Conservation (phyloP, 176 grass and related monocot species). For the Tuctoria greenei region DNA sequence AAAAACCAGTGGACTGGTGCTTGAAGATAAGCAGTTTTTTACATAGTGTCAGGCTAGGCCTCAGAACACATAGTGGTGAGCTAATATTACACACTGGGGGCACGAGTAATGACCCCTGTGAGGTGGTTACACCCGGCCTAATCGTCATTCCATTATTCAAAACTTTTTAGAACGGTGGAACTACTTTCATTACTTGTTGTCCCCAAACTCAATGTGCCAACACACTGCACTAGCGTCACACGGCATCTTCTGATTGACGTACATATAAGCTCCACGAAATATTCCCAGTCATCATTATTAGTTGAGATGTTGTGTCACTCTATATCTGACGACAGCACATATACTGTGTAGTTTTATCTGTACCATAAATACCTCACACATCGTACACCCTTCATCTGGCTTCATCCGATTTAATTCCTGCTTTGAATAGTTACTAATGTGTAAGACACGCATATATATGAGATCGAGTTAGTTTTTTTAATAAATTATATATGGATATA, state of each 20-base stretch:
- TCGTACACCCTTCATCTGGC: not conserved
- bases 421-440: not conserved
- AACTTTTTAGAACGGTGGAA: too few relatives aligned
- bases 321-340: slow-evolving; percentile 6
- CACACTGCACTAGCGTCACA: not conserved
- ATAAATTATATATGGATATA: too few relatives aligned
- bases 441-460: too few relatives aligned
- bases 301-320: slow-evolving; percentile 24
- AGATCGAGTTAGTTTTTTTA: too few relatives aligned
- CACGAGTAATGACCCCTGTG: too few relatives aligned
- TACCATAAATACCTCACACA: not conserved
- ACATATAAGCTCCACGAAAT: not conserved
- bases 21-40: too few relatives aligned
- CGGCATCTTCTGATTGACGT: slow-evolving; percentile 18
- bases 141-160: not conserved
- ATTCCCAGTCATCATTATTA: slow-evolving; percentile 36
- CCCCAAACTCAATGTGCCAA: not conserved
- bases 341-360: not conserved
- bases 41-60: too few relatives aligned
- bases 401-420: not conserved
- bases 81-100: too few relatives aligned
- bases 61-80: too few relatives aligned
- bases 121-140: too few relatives aligned
- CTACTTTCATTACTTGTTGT: slow-evolving; percentile 19
- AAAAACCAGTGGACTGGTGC: too few relatives aligned